phyloP scores from a whole-genome alignment of 495 filamentous ascomycete genomes.

The Platismatia glauca region DNA sequence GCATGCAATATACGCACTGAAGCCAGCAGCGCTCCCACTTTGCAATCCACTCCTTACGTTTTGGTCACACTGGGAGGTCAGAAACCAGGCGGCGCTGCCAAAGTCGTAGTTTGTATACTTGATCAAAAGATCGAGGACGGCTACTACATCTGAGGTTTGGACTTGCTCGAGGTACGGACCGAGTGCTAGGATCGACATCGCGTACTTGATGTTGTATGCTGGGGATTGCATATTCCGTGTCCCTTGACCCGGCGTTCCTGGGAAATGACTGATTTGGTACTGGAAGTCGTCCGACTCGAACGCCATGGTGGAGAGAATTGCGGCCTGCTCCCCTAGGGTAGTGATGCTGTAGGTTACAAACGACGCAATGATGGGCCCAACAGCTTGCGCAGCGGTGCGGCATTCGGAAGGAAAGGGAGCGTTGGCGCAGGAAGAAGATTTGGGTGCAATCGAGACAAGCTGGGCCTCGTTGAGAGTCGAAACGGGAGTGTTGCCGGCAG shows the following conservation, averaged over 20 bases:
- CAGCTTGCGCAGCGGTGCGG: conserved; percentile 55
- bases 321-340: conserved; percentile 50
- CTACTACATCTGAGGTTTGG: conserved; percentile 31
- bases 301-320: conserved; percentile 52
- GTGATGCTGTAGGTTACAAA: conserved; percentile 50
- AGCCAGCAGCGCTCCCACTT: conserved; percentile 46
- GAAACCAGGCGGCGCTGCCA: conserved; percentile 66
- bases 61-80: conserved; percentile 51
- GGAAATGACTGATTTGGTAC: conserved; percentile 57
- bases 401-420: conserved; percentile 47
- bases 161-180: conserved; percentile 27
- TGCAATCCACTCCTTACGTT: conserved; percentile 40
- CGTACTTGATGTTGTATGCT: conserved; percentile 53
- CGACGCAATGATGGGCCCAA: conserved; percentile 44
- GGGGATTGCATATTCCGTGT: conserved; percentile 44
- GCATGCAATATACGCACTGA: conserved; percentile 55
- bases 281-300: conserved; percentile 61
- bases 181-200: conserved; percentile 44
- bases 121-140: conserved; percentile 50
- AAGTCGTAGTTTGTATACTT: conserved; percentile 56
- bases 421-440: conserved; percentile 36
- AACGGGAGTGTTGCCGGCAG: background rate
- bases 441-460: conserved; percentile 45
- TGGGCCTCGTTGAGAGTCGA: conserved; percentile 34
- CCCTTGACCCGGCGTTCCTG: conserved; percentile 59